Conservation (phyloP, 1,284 basidiomycete species). For the Thelephora terrestris region DNA sequence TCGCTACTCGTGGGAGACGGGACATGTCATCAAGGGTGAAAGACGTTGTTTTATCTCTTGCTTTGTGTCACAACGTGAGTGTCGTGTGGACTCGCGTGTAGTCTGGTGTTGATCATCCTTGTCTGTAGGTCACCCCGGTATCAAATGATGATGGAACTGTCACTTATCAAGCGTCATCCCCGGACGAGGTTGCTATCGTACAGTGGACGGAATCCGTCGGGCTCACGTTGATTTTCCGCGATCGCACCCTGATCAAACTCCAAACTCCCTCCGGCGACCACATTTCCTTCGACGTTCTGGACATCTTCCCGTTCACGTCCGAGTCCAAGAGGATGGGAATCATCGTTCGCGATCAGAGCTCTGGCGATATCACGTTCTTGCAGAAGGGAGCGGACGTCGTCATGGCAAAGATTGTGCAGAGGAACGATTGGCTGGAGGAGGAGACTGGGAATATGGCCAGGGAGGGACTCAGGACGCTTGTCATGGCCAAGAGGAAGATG, state of each 20-base stretch:
- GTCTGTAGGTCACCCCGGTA: slow-evolving; percentile 81
- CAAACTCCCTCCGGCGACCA: slow-evolving; percentile 55
- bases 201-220: slow-evolving; percentile 95
- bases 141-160: slow-evolving; percentile 87
- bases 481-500: slow-evolving; percentile 79
- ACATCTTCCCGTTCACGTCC: slow-evolving; percentile 96
- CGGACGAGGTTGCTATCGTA: slow-evolving; percentile 99
- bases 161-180: slow-evolving; percentile 97
- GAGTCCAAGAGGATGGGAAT: slow-evolving; percentile 99
- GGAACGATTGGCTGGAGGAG: slow-evolving; percentile 99
- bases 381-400: slow-evolving; percentile 98
- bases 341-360: slow-evolving; percentile 71
- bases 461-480: slow-evolving; percentile 91
- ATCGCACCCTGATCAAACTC: slow-evolving; percentile 80
- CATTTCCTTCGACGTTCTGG: slow-evolving; percentile 78
- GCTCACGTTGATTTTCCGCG: slow-evolving; percentile 77
- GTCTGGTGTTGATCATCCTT: not conserved
- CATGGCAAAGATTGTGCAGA: slow-evolving; percentile 89
- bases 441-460: slow-evolving; percentile 98
- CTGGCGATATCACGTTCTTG: slow-evolving; percentile 79
- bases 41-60: slow-evolving; percentile 89
- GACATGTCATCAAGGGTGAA: slow-evolving; percentile 95
- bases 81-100: not conserved
- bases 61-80: slow-evolving; percentile 91
- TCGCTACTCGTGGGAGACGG: slow-evolving; percentile 75